Evolutionary conservation across 2,329 filamentous ascomycete genomes (phyloP).

Genomic region (Ceratocystis cubensis): DNA sequence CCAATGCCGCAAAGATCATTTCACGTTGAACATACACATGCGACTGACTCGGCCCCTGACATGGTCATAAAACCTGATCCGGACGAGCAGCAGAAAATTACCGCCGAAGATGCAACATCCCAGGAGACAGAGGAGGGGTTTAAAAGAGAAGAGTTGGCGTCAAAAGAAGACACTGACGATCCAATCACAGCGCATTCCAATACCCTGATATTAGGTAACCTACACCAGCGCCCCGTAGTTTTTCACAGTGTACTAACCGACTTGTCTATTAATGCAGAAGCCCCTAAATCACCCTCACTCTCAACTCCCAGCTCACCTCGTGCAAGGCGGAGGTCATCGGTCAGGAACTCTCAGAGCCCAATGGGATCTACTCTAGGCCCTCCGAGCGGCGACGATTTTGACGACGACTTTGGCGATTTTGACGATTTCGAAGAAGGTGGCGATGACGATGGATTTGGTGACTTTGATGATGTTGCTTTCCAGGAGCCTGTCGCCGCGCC

Average conservation of each 20-base stretch:
- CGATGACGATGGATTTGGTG: slow-evolving; percentile 47
- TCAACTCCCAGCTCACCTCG: slow-evolving; percentile 23
- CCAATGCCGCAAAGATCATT: slow-evolving; percentile 34
- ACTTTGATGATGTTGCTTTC: slow-evolving; percentile 58
- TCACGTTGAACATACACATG: slow-evolving; percentile 35
- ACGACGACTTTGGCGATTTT: slow-evolving; percentile 51
- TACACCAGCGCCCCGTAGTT: not conserved
- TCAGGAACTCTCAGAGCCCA: slow-evolving; percentile 14
- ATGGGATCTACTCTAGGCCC: slow-evolving; percentile 21
- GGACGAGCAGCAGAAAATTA: slow-evolving; percentile 27
- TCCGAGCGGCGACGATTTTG: slow-evolving; percentile 35
- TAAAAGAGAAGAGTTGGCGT: slow-evolving; percentile 1
- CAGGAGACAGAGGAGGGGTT: not conserved
- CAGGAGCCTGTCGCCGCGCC: slow-evolving; percentile 38
- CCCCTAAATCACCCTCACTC: slow-evolving; percentile 19
- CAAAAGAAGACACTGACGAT: not conserved
- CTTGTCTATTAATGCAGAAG: not conserved
- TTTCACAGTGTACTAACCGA: not conserved
- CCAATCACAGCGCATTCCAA: not conserved
- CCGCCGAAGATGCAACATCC: not conserved
- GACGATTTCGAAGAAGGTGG: slow-evolving; percentile 51
- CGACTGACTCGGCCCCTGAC: slow-evolving; percentile 43
- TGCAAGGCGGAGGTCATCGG: slow-evolving; percentile 13
- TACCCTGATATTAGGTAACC: slow-evolving; percentile 6
- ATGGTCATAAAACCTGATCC: slow-evolving; percentile 37